phyloP scores from a whole-genome alignment of 1,139 yeast species.

The Pichia sp. region DNA sequence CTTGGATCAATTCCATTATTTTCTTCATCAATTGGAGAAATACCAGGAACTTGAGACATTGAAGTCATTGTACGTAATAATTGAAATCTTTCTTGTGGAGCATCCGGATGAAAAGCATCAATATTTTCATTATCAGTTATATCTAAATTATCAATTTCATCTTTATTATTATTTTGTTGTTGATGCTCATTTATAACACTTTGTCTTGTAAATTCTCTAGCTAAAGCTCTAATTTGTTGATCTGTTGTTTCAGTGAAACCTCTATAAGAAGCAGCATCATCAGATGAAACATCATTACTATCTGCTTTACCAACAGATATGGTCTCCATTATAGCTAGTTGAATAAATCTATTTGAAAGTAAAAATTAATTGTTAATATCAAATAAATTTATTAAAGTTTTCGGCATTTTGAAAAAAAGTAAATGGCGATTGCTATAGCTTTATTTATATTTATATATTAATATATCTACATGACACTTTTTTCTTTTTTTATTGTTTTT shows the following conservation, averaged over 20 bases:
- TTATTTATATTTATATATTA: too few species aligned
- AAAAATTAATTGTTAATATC: neutral
- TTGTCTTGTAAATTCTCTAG: constrained; percentile 43
- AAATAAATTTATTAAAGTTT: neutral
- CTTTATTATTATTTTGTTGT: neutral
- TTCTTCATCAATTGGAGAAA: constrained; percentile 30
- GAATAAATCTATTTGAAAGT: neutral
- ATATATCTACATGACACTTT: too few species aligned
- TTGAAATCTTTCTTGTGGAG: constrained; percentile 1
- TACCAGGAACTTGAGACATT: constrained; percentile 51
- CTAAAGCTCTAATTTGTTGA: constrained; percentile 49
- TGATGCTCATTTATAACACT: constrained; percentile 10
- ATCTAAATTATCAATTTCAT: neutral
- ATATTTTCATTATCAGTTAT: neutral
- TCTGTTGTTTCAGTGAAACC: constrained; percentile 35
- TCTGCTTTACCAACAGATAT: constrained; percentile 18
- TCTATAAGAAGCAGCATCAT: constrained; percentile 26
- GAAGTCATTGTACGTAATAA: constrained; percentile 37
- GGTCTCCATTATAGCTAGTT: constrained; percentile 8
- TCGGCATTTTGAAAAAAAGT: too few species aligned
- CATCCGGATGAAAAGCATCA: neutral
- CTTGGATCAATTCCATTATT: constrained; percentile 33
- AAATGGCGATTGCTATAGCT: too few species aligned
- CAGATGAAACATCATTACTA: constrained; percentile 14
- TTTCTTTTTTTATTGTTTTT: too few species aligned